Conservation (phyloP, 2,329 filamentous ascomycete genomes). For the Fusarium metavorans region DNA sequence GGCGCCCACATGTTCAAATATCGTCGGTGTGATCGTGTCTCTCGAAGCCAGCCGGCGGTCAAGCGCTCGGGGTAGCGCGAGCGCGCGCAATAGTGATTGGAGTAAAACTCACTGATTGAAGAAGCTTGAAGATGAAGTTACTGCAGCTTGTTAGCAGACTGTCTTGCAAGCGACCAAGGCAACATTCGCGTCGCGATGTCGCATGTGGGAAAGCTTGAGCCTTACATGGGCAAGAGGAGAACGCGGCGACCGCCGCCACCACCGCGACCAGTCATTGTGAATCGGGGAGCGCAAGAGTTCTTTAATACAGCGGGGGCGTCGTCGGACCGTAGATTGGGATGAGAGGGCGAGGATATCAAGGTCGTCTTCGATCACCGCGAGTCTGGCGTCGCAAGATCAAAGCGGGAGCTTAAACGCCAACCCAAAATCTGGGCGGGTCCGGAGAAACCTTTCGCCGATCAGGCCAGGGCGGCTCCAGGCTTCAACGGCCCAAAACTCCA, state of each 20-base stretch:
- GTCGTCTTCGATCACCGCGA: constrained; percentile 33
- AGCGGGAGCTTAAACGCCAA: constrained; percentile 38
- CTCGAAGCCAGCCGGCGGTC: constrained; percentile 32
- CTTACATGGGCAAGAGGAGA: constrained; percentile 68
- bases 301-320: not conserved
- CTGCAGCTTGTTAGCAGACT: constrained; percentile 45
- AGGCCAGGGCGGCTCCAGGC: not conserved
- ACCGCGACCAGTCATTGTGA: constrained; percentile 68
- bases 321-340: constrained; percentile 2
- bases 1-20: not conserved
- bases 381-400: constrained; percentile 44
- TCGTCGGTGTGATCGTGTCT: constrained; percentile 15
- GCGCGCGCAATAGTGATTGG: not conserved
- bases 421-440: constrained; percentile 39
- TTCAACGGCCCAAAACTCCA: not conserved
- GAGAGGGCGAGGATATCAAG: constrained; percentile 4
- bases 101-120: constrained; percentile 66
- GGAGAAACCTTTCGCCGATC: constrained; percentile 34
- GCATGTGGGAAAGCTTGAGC: constrained; percentile 18
- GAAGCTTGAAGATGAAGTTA: constrained; percentile 77
- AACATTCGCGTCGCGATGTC: constrained; percentile 27
- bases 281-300: constrained; percentile 14
- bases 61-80: constrained; percentile 6
- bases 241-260: constrained; percentile 71
- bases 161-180: not conserved